A percentile compares a stretch with the other conserved stretches of the same genome.
These are phyloP conservation scores for Pythium dissimile DNA, from an alignment of 352 stramenopile genomes.

Conservation along the genomic window DNA sequence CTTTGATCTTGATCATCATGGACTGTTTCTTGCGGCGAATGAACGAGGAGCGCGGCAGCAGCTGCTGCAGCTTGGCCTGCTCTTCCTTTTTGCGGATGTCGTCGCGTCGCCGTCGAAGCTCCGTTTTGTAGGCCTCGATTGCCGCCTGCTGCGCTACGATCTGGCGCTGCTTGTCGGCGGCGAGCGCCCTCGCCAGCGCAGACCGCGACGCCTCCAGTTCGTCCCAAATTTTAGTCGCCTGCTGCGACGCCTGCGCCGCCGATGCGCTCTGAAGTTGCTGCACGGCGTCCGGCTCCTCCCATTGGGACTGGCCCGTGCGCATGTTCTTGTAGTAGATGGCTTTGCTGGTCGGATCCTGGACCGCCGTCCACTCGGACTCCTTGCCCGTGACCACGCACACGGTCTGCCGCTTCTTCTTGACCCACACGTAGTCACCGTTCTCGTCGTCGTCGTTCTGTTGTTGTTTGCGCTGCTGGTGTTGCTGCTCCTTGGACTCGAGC, in stretches of 20 bases:
- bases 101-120: conserved; percentile 44
- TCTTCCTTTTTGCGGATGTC: conserved; percentile 57
- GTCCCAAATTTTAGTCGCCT: conserved; percentile 55
- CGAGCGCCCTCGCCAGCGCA: conserved; percentile 35
- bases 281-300: conserved; percentile 63
- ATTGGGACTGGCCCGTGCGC: conserved; percentile 59
- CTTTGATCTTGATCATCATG: conserved; percentile 55
- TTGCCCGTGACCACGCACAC: conserved; percentile 61
- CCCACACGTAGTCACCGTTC: conserved; percentile 61
- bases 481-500: conserved; percentile 12
- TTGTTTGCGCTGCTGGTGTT: conserved; percentile 26
- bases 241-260: conserved; percentile 45
- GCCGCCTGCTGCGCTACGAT: conserved; percentile 29
- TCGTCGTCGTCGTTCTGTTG: conserved; percentile 39
- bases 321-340: conserved; percentile 78
- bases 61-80: conserved; percentile 47
- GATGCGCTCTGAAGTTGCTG: conserved; percentile 48
- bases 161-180: conserved; percentile 41
- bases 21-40: conserved; percentile 63
- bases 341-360: conserved; percentile 48
- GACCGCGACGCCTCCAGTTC: conserved; percentile 43
- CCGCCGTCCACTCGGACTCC: conserved; percentile 55
- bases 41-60: conserved; percentile 64
- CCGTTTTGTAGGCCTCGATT: conserved; percentile 30
- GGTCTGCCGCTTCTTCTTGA: conserved; percentile 71